Conservation (phyloP, 805 yeast species). For the Wickerhamiella allomyrinae region DNA sequence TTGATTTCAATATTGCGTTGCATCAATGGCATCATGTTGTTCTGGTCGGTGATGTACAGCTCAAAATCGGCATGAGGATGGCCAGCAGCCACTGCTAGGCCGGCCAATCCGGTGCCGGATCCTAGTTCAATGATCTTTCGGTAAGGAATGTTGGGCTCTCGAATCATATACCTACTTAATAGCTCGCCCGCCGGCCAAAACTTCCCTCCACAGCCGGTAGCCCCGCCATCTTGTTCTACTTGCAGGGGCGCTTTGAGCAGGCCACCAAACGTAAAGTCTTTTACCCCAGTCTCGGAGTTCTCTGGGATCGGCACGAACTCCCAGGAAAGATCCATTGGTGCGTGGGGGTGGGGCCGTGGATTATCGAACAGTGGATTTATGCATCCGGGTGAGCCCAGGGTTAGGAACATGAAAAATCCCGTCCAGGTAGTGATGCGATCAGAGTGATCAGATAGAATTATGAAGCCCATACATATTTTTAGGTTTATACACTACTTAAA, state of each 20-base stretch:
- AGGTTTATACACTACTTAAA: slow-evolving; percentile 34
- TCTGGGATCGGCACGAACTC: slow-evolving; percentile 26
- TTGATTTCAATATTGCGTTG: slow-evolving; percentile 32
- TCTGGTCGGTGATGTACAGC: slow-evolving; percentile 38
- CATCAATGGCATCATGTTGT: slow-evolving; percentile 35
- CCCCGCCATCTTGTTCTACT: slow-evolving; percentile 44
- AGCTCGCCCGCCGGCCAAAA: slow-evolving; percentile 50
- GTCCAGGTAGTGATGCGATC: no score
- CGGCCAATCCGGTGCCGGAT: slow-evolving; percentile 46
- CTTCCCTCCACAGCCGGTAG: slow-evolving; percentile 48
- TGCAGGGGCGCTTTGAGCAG: slow-evolving; percentile 26
- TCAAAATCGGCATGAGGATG: slow-evolving; percentile 21
- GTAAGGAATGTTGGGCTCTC: slow-evolving; percentile 16
- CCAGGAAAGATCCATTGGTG: slow-evolving; percentile 15
- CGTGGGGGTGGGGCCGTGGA: neutral
- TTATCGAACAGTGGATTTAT: no score
- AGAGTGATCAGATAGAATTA: no score
- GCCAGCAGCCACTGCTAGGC: slow-evolving; percentile 26
- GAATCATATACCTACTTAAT: slow-evolving; percentile 32
- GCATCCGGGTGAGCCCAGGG: neutral
- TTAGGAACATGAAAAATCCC: neutral
- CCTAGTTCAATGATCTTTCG: slow-evolving; percentile 37
- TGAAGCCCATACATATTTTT: neutral
- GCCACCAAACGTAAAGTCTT: slow-evolving; percentile 30
- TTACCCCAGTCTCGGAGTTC: slow-evolving; percentile 27